Evolutionary conservation across 2,329 filamentous ascomycete species (phyloP), one percentile per base, ranked within the genome.

Genomic region (Venturia pyrina): DNA sequence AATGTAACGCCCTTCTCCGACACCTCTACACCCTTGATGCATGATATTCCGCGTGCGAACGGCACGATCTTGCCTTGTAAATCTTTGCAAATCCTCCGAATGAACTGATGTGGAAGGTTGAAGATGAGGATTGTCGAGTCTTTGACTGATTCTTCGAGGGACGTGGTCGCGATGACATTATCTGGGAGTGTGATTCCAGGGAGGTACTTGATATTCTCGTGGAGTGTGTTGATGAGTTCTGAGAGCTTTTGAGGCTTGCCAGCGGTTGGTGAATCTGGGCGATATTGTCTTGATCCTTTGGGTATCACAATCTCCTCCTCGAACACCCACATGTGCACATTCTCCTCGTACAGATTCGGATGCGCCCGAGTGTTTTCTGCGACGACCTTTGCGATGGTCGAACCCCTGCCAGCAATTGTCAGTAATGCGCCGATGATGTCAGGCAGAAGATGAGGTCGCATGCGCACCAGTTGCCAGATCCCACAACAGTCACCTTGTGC

Each of bases 241-340:
- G 95, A 96, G 76, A 99, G 87, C 80, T 96, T 96, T 76, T 95
- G 90, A 3, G 89, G 85, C 69, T 86, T 82, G 69, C 85, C 83
- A 73, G 84, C 83, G 46, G 84, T 72, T 60, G 82, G 77, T 32
- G 79, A 81, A 67, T 82, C 78, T 24, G 83, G 73, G 71, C 89
- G 83, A 81, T 91, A 92, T 78, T 91, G 84, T 70, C 85, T 86
- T 62, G 90, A 93, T 69, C 84, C 82, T 72, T 88, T 83, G 15
- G 89, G 79, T 53, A 96, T 81, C 65, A 85, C 84, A 69, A 96
- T 87, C 32, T 96, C 85, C 78, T 99, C 95, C 78, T 99, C 95
- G 75, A 87, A 97, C 73, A 99, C 96, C 95, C 95, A 99, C 95
- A 99, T 98, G 78, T 96, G 91, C 64, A 99, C 92, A 68, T 91